Conservation (phyloP, 2,329 filamentous ascomycete species). For the Exophiala dermatitidis region DNA sequence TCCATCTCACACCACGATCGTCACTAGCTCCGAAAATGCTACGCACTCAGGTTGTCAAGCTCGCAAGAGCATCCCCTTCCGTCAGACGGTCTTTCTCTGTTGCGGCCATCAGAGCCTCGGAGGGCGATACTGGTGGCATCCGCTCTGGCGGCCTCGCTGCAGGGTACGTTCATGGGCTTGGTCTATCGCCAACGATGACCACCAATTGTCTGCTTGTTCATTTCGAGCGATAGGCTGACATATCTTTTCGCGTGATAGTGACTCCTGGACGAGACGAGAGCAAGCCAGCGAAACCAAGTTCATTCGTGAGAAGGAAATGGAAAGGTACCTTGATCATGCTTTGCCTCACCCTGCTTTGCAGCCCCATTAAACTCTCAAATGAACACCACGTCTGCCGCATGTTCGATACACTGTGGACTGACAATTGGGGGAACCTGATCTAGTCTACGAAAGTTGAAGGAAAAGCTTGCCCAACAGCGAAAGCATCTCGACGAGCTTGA, state of each 20-base stretch:
- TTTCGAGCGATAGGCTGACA: background rate
- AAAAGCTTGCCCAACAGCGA: slow-evolving; percentile 66
- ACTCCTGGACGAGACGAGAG: slow-evolving; percentile 89
- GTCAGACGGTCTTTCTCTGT: slow-evolving; percentile 54
- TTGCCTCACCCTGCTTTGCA: background rate
- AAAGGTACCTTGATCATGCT: slow-evolving; percentile 53
- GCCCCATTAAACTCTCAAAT: too few species aligned
- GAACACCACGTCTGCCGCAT: too few species aligned
- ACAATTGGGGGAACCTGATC: background rate
- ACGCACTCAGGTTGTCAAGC: slow-evolving; percentile 55
- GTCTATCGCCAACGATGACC: too few species aligned
- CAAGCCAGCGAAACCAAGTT: slow-evolving; percentile 76
- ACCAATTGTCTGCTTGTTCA: too few species aligned
- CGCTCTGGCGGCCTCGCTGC: slow-evolving; percentile 33
- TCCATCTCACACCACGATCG: background rate
- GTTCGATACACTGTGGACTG: background rate
- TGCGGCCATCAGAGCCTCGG: slow-evolving; percentile 56
- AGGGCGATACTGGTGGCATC: slow-evolving; percentile 59
- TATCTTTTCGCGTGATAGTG: slow-evolving; percentile 46
- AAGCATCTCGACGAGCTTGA: slow-evolving; percentile 77
- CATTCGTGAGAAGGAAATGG: slow-evolving; percentile 79
- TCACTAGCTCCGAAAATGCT: slow-evolving; percentile 50
- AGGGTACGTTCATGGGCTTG: slow-evolving; percentile 31
- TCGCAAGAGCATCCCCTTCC: slow-evolving; percentile 48
- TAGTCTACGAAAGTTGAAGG: slow-evolving; percentile 62